phyloP scores from a whole-genome alignment of 176 grass and related monocot species.

The Triticum aestivum region DNA sequence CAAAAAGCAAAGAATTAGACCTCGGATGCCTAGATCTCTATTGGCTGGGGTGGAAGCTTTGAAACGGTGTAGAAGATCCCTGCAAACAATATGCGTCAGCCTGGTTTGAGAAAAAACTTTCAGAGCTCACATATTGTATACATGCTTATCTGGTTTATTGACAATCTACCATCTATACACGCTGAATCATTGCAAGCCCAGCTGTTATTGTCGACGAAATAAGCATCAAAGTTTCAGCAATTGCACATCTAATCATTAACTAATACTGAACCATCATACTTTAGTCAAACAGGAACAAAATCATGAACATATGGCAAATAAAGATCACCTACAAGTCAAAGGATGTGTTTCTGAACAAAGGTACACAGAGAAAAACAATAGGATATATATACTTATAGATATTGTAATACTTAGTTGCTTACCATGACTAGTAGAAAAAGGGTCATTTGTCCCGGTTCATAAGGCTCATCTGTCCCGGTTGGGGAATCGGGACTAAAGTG shows the following conservation, averaged over 20 bases:
- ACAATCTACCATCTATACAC: conserved; percentile 55
- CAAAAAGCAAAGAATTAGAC: conserved; percentile 21
- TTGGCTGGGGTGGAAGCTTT: conserved; percentile 62
- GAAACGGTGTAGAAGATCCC: conserved; percentile 70
- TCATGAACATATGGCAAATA: neutral
- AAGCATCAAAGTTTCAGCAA: neutral
- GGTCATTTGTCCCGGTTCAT: too few species aligned
- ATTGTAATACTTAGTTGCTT: conserved; percentile 18
- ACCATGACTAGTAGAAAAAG: conserved; percentile 34
- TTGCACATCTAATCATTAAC: neutral
- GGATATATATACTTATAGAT: neutral
- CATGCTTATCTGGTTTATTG: neutral
- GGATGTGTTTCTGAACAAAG: neutral
- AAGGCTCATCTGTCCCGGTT: too few species aligned
- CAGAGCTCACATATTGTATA: neutral
- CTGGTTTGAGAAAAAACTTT: conserved; percentile 8
- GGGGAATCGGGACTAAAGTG: too few species aligned
- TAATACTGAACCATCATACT: neutral
- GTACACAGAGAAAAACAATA: too few species aligned
- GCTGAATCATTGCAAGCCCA: conserved; percentile 64
- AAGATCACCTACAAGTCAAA: neutral
- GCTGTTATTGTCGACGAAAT: conserved; percentile 63
- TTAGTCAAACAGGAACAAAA: neutral
- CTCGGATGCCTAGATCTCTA: conserved; percentile 92
- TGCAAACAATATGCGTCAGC: conserved; percentile 6